Base-by-base conservation (phyloP, 345 rosid species). In the Corchorus olitorius region DNA sequence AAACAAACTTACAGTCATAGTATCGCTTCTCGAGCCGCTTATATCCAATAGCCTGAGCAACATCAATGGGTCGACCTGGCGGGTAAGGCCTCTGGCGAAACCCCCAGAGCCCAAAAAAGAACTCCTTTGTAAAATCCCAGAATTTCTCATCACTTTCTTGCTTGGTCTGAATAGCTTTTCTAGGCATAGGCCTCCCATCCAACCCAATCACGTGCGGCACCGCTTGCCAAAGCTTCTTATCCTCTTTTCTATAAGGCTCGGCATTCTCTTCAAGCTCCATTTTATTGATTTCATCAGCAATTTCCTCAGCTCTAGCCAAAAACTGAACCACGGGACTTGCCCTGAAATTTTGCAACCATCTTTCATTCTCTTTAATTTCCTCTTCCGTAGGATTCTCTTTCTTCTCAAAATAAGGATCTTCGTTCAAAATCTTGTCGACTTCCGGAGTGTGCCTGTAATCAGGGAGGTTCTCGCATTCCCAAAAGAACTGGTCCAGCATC, bases 1-100 rank as follows among this genome's bases (percentile, higher is more conserved):
- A 12, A 49, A 68, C 34, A 48, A 72, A 83, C 91, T 88, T 82
- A 93, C 97, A 94, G 78, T 94, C 97, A 83, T 92, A 92, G 80
- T 92, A 94, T 4, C 98, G 91, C 84, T 84, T 77, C 87, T 92
- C 97, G 1, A 94, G 92, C 64, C 83, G 83, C 87, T 94, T 88
- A 74, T 89, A 94, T 27, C 97, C 97, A 64, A 94, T 89, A 10
- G 98, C 98, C 81, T 94, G 98, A 56, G 97, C 94, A 55, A 91
- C 92, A 76, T 94, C 97, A 22, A 89, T 88, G 45, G 98, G 97
- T 63, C 90, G 83, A 67, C 95, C 88, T 0, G 92, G 87, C 0
- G 97, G 97, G 82, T 94, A 94, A 6, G 98, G 97, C 50, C 98
- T 78, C 72, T 92, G 97, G 13, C 94, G 75, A 78, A 90, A 94